Base-by-base conservation (phyloP, 2,329 filamentous ascomycete genomes). In the Pyrenochaeta sp. region DNA sequence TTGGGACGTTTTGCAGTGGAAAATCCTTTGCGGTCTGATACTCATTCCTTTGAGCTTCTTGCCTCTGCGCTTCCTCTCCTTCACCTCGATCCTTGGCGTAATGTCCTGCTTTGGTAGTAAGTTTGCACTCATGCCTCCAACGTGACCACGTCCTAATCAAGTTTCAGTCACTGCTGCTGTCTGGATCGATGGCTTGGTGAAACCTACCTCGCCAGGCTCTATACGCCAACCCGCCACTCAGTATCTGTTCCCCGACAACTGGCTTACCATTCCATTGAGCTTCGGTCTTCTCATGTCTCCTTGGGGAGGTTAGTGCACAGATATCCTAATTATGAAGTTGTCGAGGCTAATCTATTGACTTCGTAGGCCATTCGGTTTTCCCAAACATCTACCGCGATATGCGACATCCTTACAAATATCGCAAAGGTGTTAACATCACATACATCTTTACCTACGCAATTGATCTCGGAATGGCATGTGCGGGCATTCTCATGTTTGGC, bases 401-500 rank as follows among this genome's bases (percentile, higher is more conserved):
- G 86, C 78, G 86, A 38, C 86, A 96, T 64, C 90, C 91, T 0
- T 83, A 89, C 66, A 94, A 92, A 67, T 96, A 94, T 72, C 75
- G 75, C 18, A 80, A 82, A 58, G 89, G 86, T 26, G 81, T 96
- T 41, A 85, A 87, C 63, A 80, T 87, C 47, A 95, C 92, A 1
- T 96, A 96, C 71, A 79, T 83, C 15, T 95, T 96, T 69, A 95
- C 90, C 32, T 93, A 90, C 68, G 65, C 89, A 14, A 81, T 97
- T 9, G 93, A 97, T 68, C 80, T 87, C 18, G 81, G 85, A 31
- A 91, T 96, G 66, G 92, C 90, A 18, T 81, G 94, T 30, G 83
- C 89, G 8, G 93, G 94, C 26, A 82, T 94, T 44, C 80, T 96
- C 53, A 97, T 99, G 93, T 99, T 96, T 69, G 93, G 93, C 48